Conservation (phyloP, 257 asterid genomes). For the Nicotiana paniculata region DNA sequence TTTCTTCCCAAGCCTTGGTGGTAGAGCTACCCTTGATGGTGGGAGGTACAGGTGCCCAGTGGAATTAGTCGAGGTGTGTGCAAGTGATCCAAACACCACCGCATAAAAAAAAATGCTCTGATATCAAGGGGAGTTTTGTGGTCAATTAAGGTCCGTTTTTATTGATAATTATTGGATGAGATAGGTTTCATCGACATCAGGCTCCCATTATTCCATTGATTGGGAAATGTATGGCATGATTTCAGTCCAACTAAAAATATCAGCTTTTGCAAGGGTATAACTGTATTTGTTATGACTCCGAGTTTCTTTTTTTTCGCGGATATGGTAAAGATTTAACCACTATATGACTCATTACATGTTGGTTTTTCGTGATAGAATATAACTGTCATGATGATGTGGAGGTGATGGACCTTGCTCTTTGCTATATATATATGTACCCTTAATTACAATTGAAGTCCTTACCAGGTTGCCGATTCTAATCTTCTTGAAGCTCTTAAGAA, state of each 20-base stretch:
- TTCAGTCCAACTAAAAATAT: neutral
- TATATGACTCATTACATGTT: neutral
- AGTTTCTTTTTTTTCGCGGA: neutral
- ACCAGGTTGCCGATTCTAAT: neutral
- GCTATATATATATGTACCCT: neutral
- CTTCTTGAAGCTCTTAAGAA: constrained; percentile 57
- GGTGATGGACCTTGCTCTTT: neutral
- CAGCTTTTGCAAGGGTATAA: neutral
- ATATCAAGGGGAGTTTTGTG: neutral
- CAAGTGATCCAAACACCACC: too few relatives aligned
- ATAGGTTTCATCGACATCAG: neutral
- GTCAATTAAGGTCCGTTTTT: neutral
- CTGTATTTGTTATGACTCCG: neutral
- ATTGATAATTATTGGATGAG: neutral
- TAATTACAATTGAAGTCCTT: constrained; percentile 5
- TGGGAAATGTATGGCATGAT: neutral
- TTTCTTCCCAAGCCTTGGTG: too few relatives aligned
- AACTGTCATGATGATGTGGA: neutral
- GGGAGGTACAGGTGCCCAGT: too few relatives aligned
- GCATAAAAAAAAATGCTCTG: neutral
- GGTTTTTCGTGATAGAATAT: neutral
- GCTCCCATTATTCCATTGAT: neutral
- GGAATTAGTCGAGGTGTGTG: too few relatives aligned
- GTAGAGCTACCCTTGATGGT: too few relatives aligned
- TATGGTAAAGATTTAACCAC: neutral